Base-by-base conservation (phyloP, 805 yeast species). In the Cephaloascus fragrans region DNA sequence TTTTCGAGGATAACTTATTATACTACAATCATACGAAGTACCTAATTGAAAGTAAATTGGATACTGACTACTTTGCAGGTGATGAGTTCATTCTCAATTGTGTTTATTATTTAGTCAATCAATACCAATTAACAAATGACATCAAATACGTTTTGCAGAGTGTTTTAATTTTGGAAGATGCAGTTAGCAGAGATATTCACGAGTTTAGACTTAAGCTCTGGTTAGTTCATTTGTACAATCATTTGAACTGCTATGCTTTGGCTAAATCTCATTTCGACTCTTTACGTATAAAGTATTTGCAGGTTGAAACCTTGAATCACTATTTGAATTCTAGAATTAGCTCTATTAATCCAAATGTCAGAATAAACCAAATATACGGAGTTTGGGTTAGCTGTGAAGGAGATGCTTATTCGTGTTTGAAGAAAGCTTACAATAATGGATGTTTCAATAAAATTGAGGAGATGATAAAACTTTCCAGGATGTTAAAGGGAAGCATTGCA, bases 191-290 rank as follows among this genome's bases (percentile, higher is more conserved):
- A 6, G 95, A 88, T 52, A 71, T 71, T n/a, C 76, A 80, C 44
- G 89, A 89, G 51, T 85, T 78, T 52, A 80, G 77, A 48, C 61
- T 84, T 17, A 69, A 78, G 39, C 57, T 85, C 6, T 84, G 93
- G 89, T 61, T 88, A 28, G 68, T 83, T 37, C 68, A 75, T 23
- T 52, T 86, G 3, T 84, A 83, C 55, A 64, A 73, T 14, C 51
- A 67, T 16, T 50, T 86, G 6, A 87, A 87, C 37, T 62, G 77
- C 8, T 64, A 65, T 26, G 53, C 70, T 2, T 55, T 64, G 33
- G 80, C 89, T 0, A 47, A 56, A 26, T 52, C 55, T 5, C 73
- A 77, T 35, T 87, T 72, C 53, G 56, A 68, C 14, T 51, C 64
- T 1, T 56, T 89, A 38, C 74, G 77, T 29, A 73, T 87, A 47